Conservation (phyloP, 768 basidiomycete species). For the Cantharellus anzutake region DNA sequence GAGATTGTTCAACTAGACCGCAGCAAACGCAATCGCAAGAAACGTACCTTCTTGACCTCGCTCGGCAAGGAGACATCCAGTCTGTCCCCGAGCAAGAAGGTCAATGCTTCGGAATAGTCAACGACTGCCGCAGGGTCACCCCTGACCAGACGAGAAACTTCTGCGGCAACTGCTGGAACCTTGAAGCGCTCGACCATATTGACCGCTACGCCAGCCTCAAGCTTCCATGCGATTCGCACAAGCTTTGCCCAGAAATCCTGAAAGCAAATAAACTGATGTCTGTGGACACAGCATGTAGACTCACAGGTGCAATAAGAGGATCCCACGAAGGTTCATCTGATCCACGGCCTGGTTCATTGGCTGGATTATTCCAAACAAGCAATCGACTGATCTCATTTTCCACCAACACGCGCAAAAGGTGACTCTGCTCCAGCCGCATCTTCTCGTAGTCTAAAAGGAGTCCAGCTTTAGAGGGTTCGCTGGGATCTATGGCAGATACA, state of each 20-base stretch:
- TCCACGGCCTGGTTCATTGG: slow-evolving; percentile 53
- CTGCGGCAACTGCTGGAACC: slow-evolving; percentile 36
- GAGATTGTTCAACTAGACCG: background rate
- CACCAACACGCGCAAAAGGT: slow-evolving; percentile 65
- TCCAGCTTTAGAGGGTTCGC: slow-evolving; percentile 10
- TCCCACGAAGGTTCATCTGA: slow-evolving; percentile 32
- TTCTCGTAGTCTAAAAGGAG: slow-evolving; percentile 31
- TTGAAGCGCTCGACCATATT: slow-evolving; percentile 83
- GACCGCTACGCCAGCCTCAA: slow-evolving; percentile 67
- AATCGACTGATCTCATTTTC: slow-evolving; percentile 82
- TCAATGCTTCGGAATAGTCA: slow-evolving; percentile 62
- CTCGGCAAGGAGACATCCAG: slow-evolving; percentile 33
- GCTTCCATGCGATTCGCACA: slow-evolving; percentile 58
- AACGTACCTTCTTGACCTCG: slow-evolving; percentile 47
- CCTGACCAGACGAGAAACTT: slow-evolving; percentile 58
- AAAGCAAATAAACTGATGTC: slow-evolving; percentile 3
- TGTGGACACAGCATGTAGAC: slow-evolving; percentile 5
- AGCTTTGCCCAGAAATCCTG: slow-evolving; percentile 49
- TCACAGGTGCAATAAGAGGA: slow-evolving; percentile 39
- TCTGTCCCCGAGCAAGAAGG: slow-evolving; percentile 56
- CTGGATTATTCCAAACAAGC: slow-evolving; percentile 79
- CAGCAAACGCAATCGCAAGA: background rate
- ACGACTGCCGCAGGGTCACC: slow-evolving; percentile 50
- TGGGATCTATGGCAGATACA: background rate
- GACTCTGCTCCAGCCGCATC: slow-evolving; percentile 31